Base-by-base conservation (phyloP, 2,329 filamentous ascomycete species). In the Colletotrichum falcatum region DNA sequence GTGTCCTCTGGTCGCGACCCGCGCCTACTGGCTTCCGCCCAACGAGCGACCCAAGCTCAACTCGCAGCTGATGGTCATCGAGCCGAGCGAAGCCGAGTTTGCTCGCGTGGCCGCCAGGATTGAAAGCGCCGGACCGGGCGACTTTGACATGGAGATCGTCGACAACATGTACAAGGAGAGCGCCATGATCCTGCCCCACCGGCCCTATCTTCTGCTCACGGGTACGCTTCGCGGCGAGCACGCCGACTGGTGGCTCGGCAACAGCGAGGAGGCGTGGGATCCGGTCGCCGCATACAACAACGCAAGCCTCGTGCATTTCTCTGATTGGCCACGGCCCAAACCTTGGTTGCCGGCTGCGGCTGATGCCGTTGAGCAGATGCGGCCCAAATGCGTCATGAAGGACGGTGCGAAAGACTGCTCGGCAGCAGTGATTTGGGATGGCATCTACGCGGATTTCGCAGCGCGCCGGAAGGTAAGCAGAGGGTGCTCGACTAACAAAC, bases 11-110 rank as follows among this genome's bases (percentile, higher is more conserved):
- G 90, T 90, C 16, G 90, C 92, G 87, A 89, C 91, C 4, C 87
- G 89, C 26, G 91, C 90, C n/a, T 92, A 93, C 78, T 92, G 91
- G 91, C 81, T n/a, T 88, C 7, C 82, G 87, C 6, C 87, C 87
- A 0, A 81, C 84, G 0, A 82, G 81, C 11, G 83, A 83, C n/a
- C n/a, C 72, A 83, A 84, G 2, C 82, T 93, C 14, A 88, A 89
- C 0, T 89, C 88, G 2, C 84, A 90, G 51, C 76, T 92, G 49
- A 85, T 92, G 77, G 85, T 92, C 5, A 80, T 92, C 51, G 81
- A 89, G 58, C 91, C 91, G 0, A 86, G 84, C n/a, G 77, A 80
- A 49, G 75, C 77, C 51, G 88, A 90, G 74, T 86, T 87, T 70
- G 65, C 71, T 33, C 77, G 80, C 55, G 73, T 83, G 58, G 71